Base-by-base conservation (phyloP, 1,284 basidiomycete genomes). In the Sutorius eximius region DNA sequence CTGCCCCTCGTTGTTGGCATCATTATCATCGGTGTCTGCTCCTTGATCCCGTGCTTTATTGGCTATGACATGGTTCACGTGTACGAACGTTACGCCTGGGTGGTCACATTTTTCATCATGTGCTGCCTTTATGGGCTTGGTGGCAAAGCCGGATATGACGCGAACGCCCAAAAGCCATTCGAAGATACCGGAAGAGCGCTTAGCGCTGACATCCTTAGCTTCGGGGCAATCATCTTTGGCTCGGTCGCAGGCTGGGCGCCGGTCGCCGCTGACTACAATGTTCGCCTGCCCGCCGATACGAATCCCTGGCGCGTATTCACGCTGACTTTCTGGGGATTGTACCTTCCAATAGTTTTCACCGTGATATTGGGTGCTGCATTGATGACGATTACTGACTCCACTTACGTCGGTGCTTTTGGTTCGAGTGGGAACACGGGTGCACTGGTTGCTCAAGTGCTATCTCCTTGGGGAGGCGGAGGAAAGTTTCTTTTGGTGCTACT, bases 31-130 rank as follows among this genome's bases (percentile, higher is more conserved):
- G 71, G 72, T 15, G 42, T 80, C 13, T 73, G 72, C 58, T 74
- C 70, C 44, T 60, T 81, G 24, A 66, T 81, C n/a, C 78, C 78
- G 16, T 80, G 78, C 55, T 78, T 80, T 53, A 61, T 80, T 20
- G 79, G 78, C 2, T 80, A 86, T 62, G 62, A 78, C 54, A 71
- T 82, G 51, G 73, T 86, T 12, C 82, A 85, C 62, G 62, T 75
- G 52, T 86, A 83, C 63, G 84, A 87, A 59, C 76, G 82, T 13
- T 85, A 82, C 57, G 79, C 83, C 9, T 88, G 86, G 86, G 75
- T 82, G 4, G 67, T 79, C 27, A 75, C 79, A 33, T 70, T 81
- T 52, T 70, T 83, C 63, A 76, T 84, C 62, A 82, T 82, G 75
- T 71, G 78, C 57, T 79, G 82, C 61, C 72, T 79, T 41, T 80